A percentile compares a stretch with the other conserved stretches of the same genome.
Evolutionary conservation across 2,329 filamentous ascomycete species (phyloP).

Genomic region (Penicillium concentricum): DNA sequence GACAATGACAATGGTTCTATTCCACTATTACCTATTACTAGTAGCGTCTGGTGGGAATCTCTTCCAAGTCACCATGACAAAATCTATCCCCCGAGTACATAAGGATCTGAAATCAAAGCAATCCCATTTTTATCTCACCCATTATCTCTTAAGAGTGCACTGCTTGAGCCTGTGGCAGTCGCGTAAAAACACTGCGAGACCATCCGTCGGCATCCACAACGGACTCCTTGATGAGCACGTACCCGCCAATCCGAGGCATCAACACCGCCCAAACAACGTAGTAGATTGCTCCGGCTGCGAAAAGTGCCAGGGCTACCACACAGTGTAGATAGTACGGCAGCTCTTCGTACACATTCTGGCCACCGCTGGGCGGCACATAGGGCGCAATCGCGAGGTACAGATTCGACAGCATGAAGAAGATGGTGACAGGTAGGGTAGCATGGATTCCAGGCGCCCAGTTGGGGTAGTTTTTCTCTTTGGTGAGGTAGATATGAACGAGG

Average conservation of each 20-base stretch:
- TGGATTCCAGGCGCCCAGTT: conserved; percentile 52
- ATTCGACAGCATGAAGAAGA: conserved; percentile 56
- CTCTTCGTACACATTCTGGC: conserved; percentile 52
- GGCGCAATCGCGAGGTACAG: conserved; percentile 54
- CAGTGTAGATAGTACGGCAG: conserved; percentile 56
- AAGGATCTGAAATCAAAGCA: background rate
- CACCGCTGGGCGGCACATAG: conserved; percentile 50
- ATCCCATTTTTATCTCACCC: background rate
- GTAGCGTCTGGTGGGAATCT: background rate
- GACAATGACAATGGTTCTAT: background rate
- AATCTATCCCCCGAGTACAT: background rate
- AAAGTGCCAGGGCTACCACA: conserved; percentile 52
- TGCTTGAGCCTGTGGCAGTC: conserved; percentile 34
- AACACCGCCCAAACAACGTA: conserved; percentile 53
- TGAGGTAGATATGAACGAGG: conserved; percentile 49
- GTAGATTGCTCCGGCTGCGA: conserved; percentile 52
- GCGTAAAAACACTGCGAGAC: conserved; percentile 58
- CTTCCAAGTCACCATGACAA: background rate
- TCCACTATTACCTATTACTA: background rate
- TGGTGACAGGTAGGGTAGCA: conserved; percentile 50
- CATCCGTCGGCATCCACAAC: conserved; percentile 62
- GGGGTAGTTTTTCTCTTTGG: conserved; percentile 38
- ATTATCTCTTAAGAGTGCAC: background rate
- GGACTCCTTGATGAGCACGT: conserved; percentile 58
- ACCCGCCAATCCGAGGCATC: conserved; percentile 43